Percentiles rank a stretch among this genome's conserved stretches.
phyloP scores from a whole-genome alignment of 768 basidiomycete genomes.

The Mycena venus region DNA sequence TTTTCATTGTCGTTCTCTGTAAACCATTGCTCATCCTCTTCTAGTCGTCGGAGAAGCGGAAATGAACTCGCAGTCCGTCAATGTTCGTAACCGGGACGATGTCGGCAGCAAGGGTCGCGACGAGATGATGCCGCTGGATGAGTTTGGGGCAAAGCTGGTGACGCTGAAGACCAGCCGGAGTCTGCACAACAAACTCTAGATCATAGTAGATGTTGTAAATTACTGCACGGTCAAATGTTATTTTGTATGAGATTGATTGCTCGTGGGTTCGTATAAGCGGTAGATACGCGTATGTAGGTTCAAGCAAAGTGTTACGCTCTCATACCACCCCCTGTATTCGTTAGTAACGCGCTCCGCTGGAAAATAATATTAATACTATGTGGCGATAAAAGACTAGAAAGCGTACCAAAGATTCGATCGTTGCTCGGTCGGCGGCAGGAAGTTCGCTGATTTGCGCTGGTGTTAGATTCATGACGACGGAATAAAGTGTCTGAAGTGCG shows the following conservation, averaged over 20 bases:
- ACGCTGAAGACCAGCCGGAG: slow-evolving; percentile 71
- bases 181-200: slow-evolving; percentile 58
- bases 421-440: slow-evolving; percentile 42
- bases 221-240: background rate
- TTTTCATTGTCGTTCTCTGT: slow-evolving; percentile 20
- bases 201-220: background rate
- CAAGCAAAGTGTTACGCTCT: background rate
- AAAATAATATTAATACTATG: slow-evolving; percentile 32
- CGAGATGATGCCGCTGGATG: slow-evolving; percentile 81
- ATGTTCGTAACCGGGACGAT: slow-evolving; percentile 96
- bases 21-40: slow-evolving; percentile 16
- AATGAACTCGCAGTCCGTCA: slow-evolving; percentile 87
- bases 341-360: slow-evolving; percentile 1
- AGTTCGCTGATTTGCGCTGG: slow-evolving; percentile 66
- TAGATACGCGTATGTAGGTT: background rate
- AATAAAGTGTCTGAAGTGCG: slow-evolving; percentile 48
- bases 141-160: slow-evolving; percentile 77
- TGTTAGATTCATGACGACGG: slow-evolving; percentile 52
- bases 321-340: slow-evolving; percentile 5
- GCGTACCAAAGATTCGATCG: slow-evolving; percentile 35
- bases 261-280: background rate
- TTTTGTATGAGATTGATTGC: background rate
- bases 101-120: slow-evolving; percentile 86
- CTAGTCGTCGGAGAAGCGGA: slow-evolving; percentile 97
- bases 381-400: background rate